Percentiles rank a stretch among this genome's conserved stretches.
phyloP scores from a whole-genome alignment of 2,329 filamentous ascomycete species.

The Ophiostoma angusticollis region DNA sequence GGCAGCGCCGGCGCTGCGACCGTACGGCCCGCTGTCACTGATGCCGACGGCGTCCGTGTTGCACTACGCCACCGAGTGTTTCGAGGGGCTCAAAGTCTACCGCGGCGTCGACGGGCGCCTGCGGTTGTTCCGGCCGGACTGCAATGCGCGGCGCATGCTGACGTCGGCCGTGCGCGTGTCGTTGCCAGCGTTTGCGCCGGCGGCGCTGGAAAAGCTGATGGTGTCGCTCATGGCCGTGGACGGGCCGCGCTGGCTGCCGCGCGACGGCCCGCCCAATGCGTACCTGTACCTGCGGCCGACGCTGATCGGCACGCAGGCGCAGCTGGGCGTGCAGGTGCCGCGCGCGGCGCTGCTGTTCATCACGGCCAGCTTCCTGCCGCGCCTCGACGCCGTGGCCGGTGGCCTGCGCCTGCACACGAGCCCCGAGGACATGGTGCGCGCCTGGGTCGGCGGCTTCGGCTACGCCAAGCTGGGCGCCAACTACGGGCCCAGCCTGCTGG shows the following conservation, averaged over 20 bases:
- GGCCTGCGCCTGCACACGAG: constrained; percentile 67
- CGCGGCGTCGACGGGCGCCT: constrained; percentile 63
- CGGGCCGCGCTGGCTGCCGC: constrained; percentile 62
- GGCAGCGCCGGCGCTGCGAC: constrained; percentile 59
- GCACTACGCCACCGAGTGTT: constrained; percentile 86
- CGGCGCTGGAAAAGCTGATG: constrained; percentile 62
- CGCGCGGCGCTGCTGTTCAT: constrained; percentile 81
- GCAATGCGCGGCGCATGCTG: constrained; percentile 55
- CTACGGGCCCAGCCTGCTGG: constrained; percentile 73
- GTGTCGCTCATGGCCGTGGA: constrained; percentile 59
- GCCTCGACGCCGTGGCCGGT: constrained; percentile 36
- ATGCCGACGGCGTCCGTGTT: constrained; percentile 71
- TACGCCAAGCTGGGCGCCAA: constrained; percentile 89
- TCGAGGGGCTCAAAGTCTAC: constrained; percentile 75
- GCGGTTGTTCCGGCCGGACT: constrained; percentile 63
- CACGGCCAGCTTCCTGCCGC: constrained; percentile 52
- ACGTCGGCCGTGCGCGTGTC: constrained; percentile 53
- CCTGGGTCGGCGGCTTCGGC: constrained; percentile 88
- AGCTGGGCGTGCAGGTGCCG: constrained; percentile 70
- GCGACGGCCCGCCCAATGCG: constrained; percentile 43
- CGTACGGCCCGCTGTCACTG: constrained; percentile 64
- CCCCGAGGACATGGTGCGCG: constrained; percentile 70
- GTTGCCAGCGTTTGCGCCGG: constrained; percentile 59
- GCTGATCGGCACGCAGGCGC: constrained; percentile 69
- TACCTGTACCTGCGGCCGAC: constrained; percentile 82